Evolutionary conservation across 1,284 basidiomycete genomes (phyloP).

Genomic region (Moniliella sp.): DNA sequence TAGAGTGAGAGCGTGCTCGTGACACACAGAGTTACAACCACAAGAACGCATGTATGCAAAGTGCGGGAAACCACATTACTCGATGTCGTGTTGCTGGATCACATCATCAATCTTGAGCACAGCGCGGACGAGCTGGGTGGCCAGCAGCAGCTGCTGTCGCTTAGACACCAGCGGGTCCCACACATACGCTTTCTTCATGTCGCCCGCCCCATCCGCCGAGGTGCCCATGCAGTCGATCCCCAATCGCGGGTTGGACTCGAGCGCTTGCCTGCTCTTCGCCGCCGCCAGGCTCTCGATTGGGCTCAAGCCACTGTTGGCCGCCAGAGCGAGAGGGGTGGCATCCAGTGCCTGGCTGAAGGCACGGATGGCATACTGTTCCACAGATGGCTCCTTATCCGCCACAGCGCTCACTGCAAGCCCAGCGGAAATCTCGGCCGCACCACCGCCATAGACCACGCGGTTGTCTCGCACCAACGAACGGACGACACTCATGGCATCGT

Average conservation of each 20-base stretch:
- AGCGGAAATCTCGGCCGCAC: conserved; percentile 92
- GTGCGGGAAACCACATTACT: too few relatives aligned
- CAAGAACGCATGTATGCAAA: too few relatives aligned
- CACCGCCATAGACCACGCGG: conserved; percentile 90
- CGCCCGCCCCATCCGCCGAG: too few relatives aligned
- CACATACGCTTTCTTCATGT: conserved; percentile 93
- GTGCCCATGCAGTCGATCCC: conserved; percentile 80
- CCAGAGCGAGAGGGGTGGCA: conserved; percentile 72
- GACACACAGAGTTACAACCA: too few relatives aligned
- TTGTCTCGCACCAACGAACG: conserved; percentile 85
- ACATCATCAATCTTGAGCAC: conserved; percentile 35
- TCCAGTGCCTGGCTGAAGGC: conserved; percentile 86
- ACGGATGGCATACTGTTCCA: conserved; percentile 98
- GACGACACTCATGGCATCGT: conserved; percentile 91
- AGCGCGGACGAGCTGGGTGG: conserved; percentile 57
- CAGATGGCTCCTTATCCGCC: too few relatives aligned
- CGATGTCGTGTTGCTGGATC: not conserved
- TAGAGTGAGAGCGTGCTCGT: too few relatives aligned
- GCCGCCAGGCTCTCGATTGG: conserved; percentile 89
- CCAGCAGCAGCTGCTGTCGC: conserved; percentile 81
- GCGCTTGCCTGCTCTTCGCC: conserved; percentile 79
- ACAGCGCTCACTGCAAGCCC: too few relatives aligned
- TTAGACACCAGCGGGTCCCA: conserved; percentile 93
- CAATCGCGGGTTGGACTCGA: conserved; percentile 58
- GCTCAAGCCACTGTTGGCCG: conserved; percentile 85